These are phyloP conservation scores for Leonotis leonurus DNA, from an alignment of 257 asterid genomes.

Conservation along the genomic window DNA sequence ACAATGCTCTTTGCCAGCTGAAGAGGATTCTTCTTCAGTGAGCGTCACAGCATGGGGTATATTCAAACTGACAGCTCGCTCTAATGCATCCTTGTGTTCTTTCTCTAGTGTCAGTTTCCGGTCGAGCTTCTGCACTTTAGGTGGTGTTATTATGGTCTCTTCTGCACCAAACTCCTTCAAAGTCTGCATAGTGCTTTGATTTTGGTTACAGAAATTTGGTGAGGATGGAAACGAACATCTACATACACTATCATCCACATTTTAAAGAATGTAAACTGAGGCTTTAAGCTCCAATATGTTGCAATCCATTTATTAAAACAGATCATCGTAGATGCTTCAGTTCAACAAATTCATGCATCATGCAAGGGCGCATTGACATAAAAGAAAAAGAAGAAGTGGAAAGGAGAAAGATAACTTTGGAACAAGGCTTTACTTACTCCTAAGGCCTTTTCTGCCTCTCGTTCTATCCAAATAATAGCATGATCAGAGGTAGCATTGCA, in stretches of 20 bases:
- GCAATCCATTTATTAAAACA: background rate
- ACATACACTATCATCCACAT: background rate
- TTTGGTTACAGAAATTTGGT: background rate
- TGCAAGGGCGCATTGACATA: background rate
- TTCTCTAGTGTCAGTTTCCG: slow-evolving; percentile 61
- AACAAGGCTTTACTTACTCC: slow-evolving; percentile 35
- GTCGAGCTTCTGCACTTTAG: slow-evolving; percentile 52
- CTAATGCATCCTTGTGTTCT: slow-evolving; percentile 88
- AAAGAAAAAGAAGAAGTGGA: background rate
- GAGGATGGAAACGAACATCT: background rate
- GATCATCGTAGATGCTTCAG: too few species aligned
- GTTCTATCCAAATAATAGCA: slow-evolving; percentile 82
- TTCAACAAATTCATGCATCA: too few species aligned
- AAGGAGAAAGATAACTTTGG: background rate
- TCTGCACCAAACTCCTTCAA: slow-evolving; percentile 39
- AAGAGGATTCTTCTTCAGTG: slow-evolving; percentile 27
- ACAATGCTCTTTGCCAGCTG: slow-evolving; percentile 22
- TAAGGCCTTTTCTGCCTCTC: slow-evolving; percentile 75
- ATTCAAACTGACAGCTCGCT: slow-evolving; percentile 76
- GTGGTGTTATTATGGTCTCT: slow-evolving; percentile 49
- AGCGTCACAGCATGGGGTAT: slow-evolving; percentile 65
- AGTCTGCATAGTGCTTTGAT: slow-evolving; percentile 29
- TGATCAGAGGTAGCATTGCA: slow-evolving; percentile 92
- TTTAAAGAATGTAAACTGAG: background rate
- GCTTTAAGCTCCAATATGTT: background rate